Base-by-base conservation (phyloP, 1,284 basidiomycete species). In the Trichosporon sp. region DNA sequence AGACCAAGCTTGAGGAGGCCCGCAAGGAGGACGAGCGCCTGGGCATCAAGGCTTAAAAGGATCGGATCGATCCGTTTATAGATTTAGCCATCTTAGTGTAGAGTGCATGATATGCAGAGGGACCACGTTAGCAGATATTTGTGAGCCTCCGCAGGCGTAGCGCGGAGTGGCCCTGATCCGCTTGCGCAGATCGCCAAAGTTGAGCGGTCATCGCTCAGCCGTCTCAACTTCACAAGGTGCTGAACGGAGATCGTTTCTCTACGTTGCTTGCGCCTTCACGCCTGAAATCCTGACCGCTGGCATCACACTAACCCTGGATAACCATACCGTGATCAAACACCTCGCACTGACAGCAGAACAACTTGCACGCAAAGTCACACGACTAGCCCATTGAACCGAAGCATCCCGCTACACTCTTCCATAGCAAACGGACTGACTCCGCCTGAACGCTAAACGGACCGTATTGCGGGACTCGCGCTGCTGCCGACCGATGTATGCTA, bases 1-100 rank as follows among this genome's bases (percentile, higher is more conserved):
- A 86, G 78, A 84, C 90, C 79, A 96, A 97, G 86, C 79, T 93
- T 65, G 87, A 83, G 27, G 86, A 83, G 75, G 84, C 83, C 4
- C 68, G 75, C 56, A 75, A 75, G 32, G 81, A 82, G 42, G 80
- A 83, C 71, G 76, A 75, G 65, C 75, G 77, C 66, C 75, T 77
- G 62, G 79, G 78, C 21, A 75, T 78, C 74, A 77, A 74, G 70
- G 75, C 74, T 53, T 80, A 77, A 38, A 23, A 32, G 21, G 63
- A 27, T 32, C 34, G n/a, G 47, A 65, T 31, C 29, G n/a, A 60
- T 60, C 29, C 56, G 7, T 32, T 31, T 32, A 60, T 31, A 60
- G 56, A 31, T 60, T 60, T 60, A 31, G 32, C 27, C 56, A 60
- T 60, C 56, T 60, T 29, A 60, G 18, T 60, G 56, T 60, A 60